Evolutionary conservation across 768 basidiomycete species (phyloP).

Genomic region (Psilocybe sp.): DNA sequence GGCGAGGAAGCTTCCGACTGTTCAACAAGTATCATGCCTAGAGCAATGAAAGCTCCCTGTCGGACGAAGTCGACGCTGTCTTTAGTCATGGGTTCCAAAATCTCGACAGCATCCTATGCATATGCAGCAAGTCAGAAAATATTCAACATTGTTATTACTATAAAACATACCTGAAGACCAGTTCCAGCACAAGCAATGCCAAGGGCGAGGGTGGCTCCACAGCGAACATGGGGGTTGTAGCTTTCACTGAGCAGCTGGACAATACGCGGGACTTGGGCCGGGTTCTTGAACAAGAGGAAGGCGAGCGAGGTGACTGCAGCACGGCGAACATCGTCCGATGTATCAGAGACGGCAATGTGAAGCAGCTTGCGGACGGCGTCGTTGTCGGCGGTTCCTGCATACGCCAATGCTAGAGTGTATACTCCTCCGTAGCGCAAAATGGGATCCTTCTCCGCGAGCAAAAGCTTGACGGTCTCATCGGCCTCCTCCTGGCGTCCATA

Average conservation of each 20-base stretch:
- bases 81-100: slow-evolving; percentile 97
- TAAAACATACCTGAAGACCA: slow-evolving; percentile 73
- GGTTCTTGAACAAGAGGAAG: slow-evolving; percentile 96
- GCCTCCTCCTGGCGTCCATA: slow-evolving; percentile 94
- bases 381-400: slow-evolving; percentile 95
- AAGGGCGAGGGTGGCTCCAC: slow-evolving; percentile 92
- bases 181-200: slow-evolving; percentile 98
- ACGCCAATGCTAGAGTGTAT: slow-evolving; percentile 93
- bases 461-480: slow-evolving; percentile 70
- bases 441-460: slow-evolving; percentile 91
- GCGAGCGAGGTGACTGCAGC: slow-evolving; percentile 96
- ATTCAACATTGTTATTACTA: slow-evolving; percentile 3
- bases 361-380: slow-evolving; percentile 87
- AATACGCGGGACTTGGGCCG: slow-evolving; percentile 91
- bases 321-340: slow-evolving; percentile 93
- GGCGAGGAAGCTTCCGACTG: slow-evolving; percentile 90
- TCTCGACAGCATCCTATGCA: slow-evolving; percentile 86
- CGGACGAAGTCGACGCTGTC: slow-evolving; percentile 98
- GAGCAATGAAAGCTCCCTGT: slow-evolving; percentile 92
- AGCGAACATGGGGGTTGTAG: slow-evolving; percentile 98
- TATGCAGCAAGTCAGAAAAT: neutral
- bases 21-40: slow-evolving; percentile 96
- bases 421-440: slow-evolving; percentile 97
- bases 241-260: slow-evolving; percentile 97
- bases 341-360: slow-evolving; percentile 97